These are phyloP conservation scores for Byssothecium circinans DNA, from an alignment of 2,329 filamentous ascomycete species.

Conservation along the genomic window DNA sequence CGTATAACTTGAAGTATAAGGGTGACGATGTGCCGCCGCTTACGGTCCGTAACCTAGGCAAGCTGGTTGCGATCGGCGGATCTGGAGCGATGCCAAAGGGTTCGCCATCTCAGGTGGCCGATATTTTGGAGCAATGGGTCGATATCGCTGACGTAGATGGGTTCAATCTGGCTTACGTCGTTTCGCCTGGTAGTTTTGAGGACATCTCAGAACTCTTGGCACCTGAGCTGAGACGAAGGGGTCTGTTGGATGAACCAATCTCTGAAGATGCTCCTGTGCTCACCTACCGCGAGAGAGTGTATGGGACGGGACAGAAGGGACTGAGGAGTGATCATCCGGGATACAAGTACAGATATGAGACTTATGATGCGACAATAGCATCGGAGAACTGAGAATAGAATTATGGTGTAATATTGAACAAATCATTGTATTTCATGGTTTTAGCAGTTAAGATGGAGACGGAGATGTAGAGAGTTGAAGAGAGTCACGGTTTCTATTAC, in stretches of 20 bases:
- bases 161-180: slow-evolving; percentile 62
- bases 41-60: slow-evolving; percentile 16
- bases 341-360: slow-evolving; percentile 17
- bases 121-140: slow-evolving; percentile 67
- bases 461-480: too few relatives aligned
- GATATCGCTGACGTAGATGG: slow-evolving; percentile 69
- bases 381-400: not conserved
- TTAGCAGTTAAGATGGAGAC: too few relatives aligned
- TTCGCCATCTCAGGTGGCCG: slow-evolving; percentile 63
- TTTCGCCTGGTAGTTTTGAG: slow-evolving; percentile 18
- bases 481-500: too few relatives aligned
- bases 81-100: slow-evolving; percentile 65
- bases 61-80: slow-evolving; percentile 62
- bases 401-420: too few relatives aligned
- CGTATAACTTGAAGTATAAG: slow-evolving; percentile 18
- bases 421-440: too few relatives aligned
- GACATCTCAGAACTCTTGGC: slow-evolving; percentile 16
- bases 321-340: slow-evolving; percentile 16
- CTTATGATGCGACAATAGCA: slow-evolving; percentile 14
- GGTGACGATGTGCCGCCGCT: slow-evolving; percentile 14
- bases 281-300: slow-evolving; percentile 18
- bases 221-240: slow-evolving; percentile 15
- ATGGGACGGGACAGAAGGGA: slow-evolving; percentile 14
- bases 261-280: slow-evolving; percentile 8
- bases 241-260: slow-evolving; percentile 11